These are phyloP conservation scores for Akanthomyces dipterigenus DNA, from an alignment of 2,329 filamentous ascomycete species.

Conservation along the genomic window DNA sequence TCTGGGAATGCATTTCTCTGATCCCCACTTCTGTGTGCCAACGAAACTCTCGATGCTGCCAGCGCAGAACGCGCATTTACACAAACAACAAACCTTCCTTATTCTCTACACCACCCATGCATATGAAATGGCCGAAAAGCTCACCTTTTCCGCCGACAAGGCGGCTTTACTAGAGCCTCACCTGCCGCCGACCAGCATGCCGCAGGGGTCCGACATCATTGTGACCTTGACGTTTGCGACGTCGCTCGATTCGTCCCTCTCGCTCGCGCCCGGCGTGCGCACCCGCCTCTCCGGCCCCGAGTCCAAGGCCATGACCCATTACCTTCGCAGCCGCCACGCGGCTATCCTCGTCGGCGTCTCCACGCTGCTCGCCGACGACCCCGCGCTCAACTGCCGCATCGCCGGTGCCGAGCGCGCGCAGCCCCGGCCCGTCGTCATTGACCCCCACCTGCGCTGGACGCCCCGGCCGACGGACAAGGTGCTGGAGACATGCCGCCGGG, in stretches of 20 bases:
- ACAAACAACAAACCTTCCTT: not conserved
- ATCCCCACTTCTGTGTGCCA: not conserved
- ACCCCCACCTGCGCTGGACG: slow-evolving; percentile 70
- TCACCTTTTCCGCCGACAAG: slow-evolving; percentile 26
- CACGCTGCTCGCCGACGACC: slow-evolving; percentile 79
- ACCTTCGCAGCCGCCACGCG: slow-evolving; percentile 72
- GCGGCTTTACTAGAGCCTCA: slow-evolving; percentile 27
- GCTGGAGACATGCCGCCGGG: slow-evolving; percentile 54
- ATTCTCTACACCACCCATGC: not conserved
- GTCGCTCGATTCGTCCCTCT: slow-evolving; percentile 76
- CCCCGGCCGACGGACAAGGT: slow-evolving; percentile 56
- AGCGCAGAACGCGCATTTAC: too few species aligned
- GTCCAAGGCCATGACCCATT: slow-evolving; percentile 91
- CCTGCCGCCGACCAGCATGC: slow-evolving; percentile 20
- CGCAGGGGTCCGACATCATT: slow-evolving; percentile 31
- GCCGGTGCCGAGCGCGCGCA: slow-evolving; percentile 51
- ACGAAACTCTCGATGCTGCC: not conserved
- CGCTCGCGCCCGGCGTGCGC: slow-evolving; percentile 70
- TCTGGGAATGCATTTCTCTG: not conserved
- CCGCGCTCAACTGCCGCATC: slow-evolving; percentile 76
- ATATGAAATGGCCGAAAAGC: slow-evolving; percentile 26
- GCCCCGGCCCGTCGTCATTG: slow-evolving; percentile 75
- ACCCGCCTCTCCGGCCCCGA: slow-evolving; percentile 76
- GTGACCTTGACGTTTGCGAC: slow-evolving; percentile 86
- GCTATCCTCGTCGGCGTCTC: slow-evolving; percentile 81